A percentile compares a stretch with the other conserved stretches of the same genome.
Evolutionary conservation across 192 early-diverging fungal species (phyloP).

Genomic region (Coemansia sp.): DNA sequence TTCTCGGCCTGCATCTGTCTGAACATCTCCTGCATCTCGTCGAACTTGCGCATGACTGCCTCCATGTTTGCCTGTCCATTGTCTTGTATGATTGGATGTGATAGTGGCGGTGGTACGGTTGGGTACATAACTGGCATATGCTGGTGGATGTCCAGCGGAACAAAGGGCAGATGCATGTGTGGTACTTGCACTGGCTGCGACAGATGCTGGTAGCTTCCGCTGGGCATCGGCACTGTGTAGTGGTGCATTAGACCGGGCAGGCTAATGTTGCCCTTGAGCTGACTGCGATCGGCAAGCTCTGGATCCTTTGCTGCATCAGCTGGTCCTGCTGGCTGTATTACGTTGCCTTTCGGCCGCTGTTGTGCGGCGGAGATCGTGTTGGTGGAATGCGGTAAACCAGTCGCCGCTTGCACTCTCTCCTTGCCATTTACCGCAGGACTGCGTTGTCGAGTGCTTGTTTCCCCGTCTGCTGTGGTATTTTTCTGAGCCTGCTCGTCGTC

Average conservation of each 20-base stretch:
- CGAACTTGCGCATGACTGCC: constrained; percentile 33
- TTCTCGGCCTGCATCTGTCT: constrained; percentile 24
- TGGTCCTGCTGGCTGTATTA: background rate
- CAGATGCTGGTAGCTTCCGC: constrained; percentile 18
- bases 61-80: constrained; percentile 20
- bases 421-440: background rate
- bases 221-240: constrained; percentile 24
- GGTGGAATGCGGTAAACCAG: background rate
- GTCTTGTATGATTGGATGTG: background rate
- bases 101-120: constrained; percentile 3
- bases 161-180: constrained; percentile 17
- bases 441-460: background rate
- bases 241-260: constrained; percentile 4
- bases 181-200: constrained; percentile 17
- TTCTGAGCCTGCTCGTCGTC: background rate
- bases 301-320: background rate
- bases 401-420: background rate
- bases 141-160: constrained; percentile 15
- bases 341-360: background rate
- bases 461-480: background rate
- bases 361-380: background rate
- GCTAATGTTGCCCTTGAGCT: background rate
- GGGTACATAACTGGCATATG: constrained; percentile 13
- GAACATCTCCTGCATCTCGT: constrained; percentile 43
- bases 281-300: background rate